Base-by-base conservation (phyloP, 169 alveolate genomes). In the Theileria equi region DNA sequence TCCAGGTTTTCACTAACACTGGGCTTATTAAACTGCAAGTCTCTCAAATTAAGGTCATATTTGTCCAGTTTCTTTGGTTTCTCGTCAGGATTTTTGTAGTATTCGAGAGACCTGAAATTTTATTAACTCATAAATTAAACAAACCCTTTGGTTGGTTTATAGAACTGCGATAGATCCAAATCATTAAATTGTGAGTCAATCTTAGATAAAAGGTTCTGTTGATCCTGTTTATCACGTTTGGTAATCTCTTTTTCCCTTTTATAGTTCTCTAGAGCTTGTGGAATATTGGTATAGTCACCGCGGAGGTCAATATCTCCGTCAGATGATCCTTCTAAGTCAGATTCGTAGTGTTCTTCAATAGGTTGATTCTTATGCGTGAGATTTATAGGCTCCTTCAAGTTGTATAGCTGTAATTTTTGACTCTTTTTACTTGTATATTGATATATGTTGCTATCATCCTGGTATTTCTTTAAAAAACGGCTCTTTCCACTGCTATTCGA, bases 331-430 rank as follows among this genome's bases (percentile, higher is more conserved):
- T 68, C 63, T 8, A 59, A 13, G 21, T 58, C 77, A 52, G 60
- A 68, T 47, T 74, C 84, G 60, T 57, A 74, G 64, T 74, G 72
- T 8, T 74, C 50, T 26, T 74, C 84, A 10, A 74, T 55, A 17
- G 84, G 84, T 26, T 55, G 60, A 36, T 64, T 32, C 36, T 64
- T 74, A 17, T 74, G 84, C 2, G 84, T 74, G 21, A 74, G 66
- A 19, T 34, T 21, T 0, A 74, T 21, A 0, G 70, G 70, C 19
- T 64, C 58, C 43, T 74, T 74, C 36, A 74, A 58, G 64, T 74
- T 57, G 57, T 35, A 74, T n/a, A 74, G 26, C 8, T 74, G 70
- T 19, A 74, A 49, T 35, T 74, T 74, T 25, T 53, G 64, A 23
- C 70, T 28, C 52, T 50, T 62, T 38, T 69, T 62, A 59, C 64